A percentile compares a stretch with the other conserved stretches of the same genome.
phyloP scores from a whole-genome alignment of 306 rosid species.

The Malus fusca region DNA sequence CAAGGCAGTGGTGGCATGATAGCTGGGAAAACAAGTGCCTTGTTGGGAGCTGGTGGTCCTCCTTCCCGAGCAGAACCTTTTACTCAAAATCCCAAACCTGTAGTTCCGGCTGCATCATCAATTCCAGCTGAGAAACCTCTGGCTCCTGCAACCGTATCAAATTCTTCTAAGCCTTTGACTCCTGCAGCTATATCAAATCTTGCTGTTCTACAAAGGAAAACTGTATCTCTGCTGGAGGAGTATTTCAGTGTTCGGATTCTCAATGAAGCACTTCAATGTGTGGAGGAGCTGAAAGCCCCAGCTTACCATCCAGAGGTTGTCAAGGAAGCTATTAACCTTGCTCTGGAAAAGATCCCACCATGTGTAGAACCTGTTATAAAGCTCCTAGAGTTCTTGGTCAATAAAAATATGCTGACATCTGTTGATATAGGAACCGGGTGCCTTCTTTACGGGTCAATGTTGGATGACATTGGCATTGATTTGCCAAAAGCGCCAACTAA shows the following conservation, averaged over 20 bases:
- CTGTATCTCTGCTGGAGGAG: slow-evolving; percentile 34
- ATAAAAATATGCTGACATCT: slow-evolving; percentile 16
- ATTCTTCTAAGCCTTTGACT: slow-evolving; percentile 15
- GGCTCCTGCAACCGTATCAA: neutral
- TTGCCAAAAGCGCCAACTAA: slow-evolving; percentile 33
- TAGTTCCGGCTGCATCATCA: neutral
- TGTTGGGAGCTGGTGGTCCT: slow-evolving; percentile 23
- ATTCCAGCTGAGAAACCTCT: slow-evolving; percentile 10
- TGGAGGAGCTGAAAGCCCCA: slow-evolving; percentile 34
- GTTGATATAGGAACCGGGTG: slow-evolving; percentile 31
- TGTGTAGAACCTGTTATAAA: slow-evolving; percentile 22
- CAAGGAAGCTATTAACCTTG: slow-evolving; percentile 25
- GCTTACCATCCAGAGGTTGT: slow-evolving; percentile 29
- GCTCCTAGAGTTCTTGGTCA: slow-evolving; percentile 26
- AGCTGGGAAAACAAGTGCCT: slow-evolving; percentile 33
- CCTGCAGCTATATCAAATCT: slow-evolving; percentile 7
- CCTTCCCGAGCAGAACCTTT: slow-evolving; percentile 7
- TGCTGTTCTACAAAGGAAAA: slow-evolving; percentile 23
- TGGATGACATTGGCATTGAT: slow-evolving; percentile 33
- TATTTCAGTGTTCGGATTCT: slow-evolving; percentile 35
- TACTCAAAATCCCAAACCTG: slow-evolving; percentile 9
- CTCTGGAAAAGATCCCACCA: slow-evolving; percentile 35
- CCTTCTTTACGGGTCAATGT: slow-evolving; percentile 25
- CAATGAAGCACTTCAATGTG: slow-evolving; percentile 38
- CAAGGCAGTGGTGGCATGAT: slow-evolving; percentile 32